Evolutionary conservation across 1,284 basidiomycete species (phyloP), one percentile per base, ranked within the genome.

Genomic region (Puccinia polysora): DNA sequence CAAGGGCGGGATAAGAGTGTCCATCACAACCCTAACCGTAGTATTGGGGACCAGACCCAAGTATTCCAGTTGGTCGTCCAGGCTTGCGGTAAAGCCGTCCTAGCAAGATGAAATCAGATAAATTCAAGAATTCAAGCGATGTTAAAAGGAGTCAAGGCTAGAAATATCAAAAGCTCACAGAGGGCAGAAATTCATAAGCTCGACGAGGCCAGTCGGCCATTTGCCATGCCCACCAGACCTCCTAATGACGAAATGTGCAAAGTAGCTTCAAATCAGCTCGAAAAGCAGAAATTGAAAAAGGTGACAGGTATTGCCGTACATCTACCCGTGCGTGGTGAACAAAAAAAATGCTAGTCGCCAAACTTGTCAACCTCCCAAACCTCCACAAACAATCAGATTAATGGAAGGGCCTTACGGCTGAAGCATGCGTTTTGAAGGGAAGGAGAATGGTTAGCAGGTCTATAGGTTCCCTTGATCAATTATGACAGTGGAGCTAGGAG

Each of bases 1-100:
- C n/a, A 67, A 14, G 4, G 64, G 64, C 8, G 49, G 25, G 28
- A 25, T 45, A 23, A 55, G 18, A 2, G 64, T 6, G 38, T 67
- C n/a, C 64, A 67, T 67, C 6, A 55, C 64, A 1, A 40, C 50
- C 7, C 64, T 49, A 20, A 67, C 38, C 36, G 30, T 67, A 18
- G 56, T 43, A 36, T 30, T 55, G 7, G 64, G 49, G 20, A 52
- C 62, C 30, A 64, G 49, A 18, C 47, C 62, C 30, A 64, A 20
- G 36, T 64, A 52, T 18, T 64, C 62, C n/a, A 64, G 30, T 28
- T 43, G 18, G 1, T 62, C 49, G 52, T 64, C 62, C 15, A 64
- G 30, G 32, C 52, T 52, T 6, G 62, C 62, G 2, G 47, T 18
- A 32, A 50, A 50, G 6, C 62, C 62, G 36, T 40, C 47, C 62